phyloP scores from a whole-genome alignment of 192 early-diverging fungal genomes.

The Chytriomyces confervae region DNA sequence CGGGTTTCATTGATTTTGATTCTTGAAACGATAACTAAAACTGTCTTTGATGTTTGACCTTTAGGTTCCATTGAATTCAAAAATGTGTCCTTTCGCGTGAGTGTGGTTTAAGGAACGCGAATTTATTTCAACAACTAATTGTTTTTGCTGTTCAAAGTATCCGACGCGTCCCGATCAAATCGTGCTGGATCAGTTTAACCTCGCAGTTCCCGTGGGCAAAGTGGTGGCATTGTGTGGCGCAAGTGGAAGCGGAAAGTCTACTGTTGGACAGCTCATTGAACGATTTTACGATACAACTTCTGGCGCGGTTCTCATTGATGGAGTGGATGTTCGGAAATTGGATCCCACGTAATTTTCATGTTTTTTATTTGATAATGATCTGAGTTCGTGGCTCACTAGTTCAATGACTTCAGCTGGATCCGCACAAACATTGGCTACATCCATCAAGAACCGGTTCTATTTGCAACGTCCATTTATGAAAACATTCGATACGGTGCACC shows the following conservation, averaged over 20 bases:
- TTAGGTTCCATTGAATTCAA: constrained; percentile 45
- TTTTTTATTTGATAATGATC: constrained; percentile 3
- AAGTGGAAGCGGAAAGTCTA: constrained; percentile 46
- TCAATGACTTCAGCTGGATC: constrained; percentile 35
- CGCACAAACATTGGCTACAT: constrained; percentile 50
- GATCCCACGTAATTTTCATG: constrained; percentile 31
- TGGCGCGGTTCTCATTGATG: constrained; percentile 47
- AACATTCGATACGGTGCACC: constrained; percentile 47
- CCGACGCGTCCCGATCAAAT: constrained; percentile 42
- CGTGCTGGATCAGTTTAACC: constrained; percentile 41
- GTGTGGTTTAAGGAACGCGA: neutral
- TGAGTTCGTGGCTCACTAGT: neutral
- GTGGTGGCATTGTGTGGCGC: constrained; percentile 48
- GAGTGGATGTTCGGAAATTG: constrained; percentile 36
- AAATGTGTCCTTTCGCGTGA: constrained; percentile 31
- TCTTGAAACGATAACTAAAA: neutral
- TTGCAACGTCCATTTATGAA: constrained; percentile 45
- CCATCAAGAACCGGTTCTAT: constrained; percentile 50
- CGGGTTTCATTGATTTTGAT: neutral
- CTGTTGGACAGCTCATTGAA: constrained; percentile 52
- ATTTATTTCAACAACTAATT: neutral
- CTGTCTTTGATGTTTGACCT: neutral
- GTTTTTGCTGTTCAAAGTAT: constrained; percentile 37
- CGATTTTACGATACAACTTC: constrained; percentile 45
- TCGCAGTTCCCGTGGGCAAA: constrained; percentile 38